phyloP scores from a whole-genome alignment of 306 rosid genomes.

The Fragaria ananassa region DNA sequence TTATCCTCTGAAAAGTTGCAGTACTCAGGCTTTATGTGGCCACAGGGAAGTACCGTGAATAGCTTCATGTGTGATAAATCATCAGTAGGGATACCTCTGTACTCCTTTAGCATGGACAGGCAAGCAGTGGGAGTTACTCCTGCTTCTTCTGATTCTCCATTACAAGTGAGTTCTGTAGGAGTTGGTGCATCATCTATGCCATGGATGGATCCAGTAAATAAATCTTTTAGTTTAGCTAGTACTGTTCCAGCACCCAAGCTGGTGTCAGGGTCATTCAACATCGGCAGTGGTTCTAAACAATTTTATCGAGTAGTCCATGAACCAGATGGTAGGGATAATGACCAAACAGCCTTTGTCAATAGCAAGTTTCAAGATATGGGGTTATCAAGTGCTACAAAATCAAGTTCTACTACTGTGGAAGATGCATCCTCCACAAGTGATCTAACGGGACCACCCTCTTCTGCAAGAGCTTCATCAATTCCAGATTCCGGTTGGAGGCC shows the following conservation, averaged over 20 bases:
- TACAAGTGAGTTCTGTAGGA: slow-evolving; percentile 65
- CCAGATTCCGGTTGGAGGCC: slow-evolving; percentile 98
- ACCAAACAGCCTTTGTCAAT: slow-evolving; percentile 50
- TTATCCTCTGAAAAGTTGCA: slow-evolving; percentile 67
- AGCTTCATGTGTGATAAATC: slow-evolving; percentile 81
- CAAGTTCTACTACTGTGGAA: slow-evolving; percentile 49
- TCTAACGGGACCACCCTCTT: slow-evolving; percentile 58
- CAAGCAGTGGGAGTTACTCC: slow-evolving; percentile 66
- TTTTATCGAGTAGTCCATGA: slow-evolving; percentile 96
- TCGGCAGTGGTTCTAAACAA: slow-evolving; percentile 78
- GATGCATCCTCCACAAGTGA: slow-evolving; percentile 62
- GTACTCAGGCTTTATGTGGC: slow-evolving; percentile 85
- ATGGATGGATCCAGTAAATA: slow-evolving; percentile 84
- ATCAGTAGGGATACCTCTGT: slow-evolving; percentile 88
- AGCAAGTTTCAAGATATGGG: slow-evolving; percentile 71
- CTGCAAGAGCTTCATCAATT: slow-evolving; percentile 55
- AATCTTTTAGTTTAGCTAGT: slow-evolving; percentile 80
- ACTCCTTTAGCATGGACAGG: slow-evolving; percentile 85
- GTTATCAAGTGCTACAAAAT: slow-evolving; percentile 49
- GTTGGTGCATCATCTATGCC: slow-evolving; percentile 87
- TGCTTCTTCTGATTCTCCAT: slow-evolving; percentile 73
- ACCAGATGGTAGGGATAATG: slow-evolving; percentile 90
- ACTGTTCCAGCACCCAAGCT: slow-evolving; percentile 94
- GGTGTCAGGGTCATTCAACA: slow-evolving; percentile 79
- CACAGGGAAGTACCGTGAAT: slow-evolving; percentile 65